Base-by-base conservation (phyloP, 768 basidiomycete species). In the Lactifluus subvellereus region DNA sequence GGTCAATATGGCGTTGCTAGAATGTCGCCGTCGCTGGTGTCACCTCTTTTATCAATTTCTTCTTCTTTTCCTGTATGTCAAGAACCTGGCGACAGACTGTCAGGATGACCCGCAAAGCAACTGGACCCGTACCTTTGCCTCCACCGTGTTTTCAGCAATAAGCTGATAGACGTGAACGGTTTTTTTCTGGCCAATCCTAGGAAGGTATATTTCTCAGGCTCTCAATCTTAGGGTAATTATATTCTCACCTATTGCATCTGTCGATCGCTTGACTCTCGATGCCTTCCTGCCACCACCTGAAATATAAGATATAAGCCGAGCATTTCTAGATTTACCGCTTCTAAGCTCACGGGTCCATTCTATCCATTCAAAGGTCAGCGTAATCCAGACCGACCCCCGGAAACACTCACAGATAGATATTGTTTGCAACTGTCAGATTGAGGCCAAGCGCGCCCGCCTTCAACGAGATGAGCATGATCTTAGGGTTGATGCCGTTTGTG, bases 371-470 rank as follows among this genome's bases (percentile, higher is more conserved):
- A 20, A 40, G 42, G 18, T 63, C 52, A 63, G 51, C 47, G 2
- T n/a, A 20, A 20, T 30, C 32, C 1, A 16, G 14, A 38, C 16
- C 13, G n/a, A 52, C 22, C 6, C 18, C 20, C 6, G 40, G 47
- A 51, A 16, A 49, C 27, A 77, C 85, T 76, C 69, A 89, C 88
- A 91, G 74, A 69, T 85, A 89, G 9, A 91, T 89, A 72, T 94
- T 90, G 68, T 93, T 93, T 1, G 92, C 93, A 20, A 88, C 91
- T 67, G 92, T 94, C 66, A 94, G 74, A 72, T 95, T 94, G 59
- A 95, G 74, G 8, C 93, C 93, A 37, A 95, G 79, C 5, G 93
- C 91, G 20, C 93, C 93, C 72, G 76, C 68, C 75, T 93, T 94
- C 68, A 94, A 77, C 6, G 92, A 94, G 59, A 95, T 87, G 57